Percentiles rank a stretch among this genome's conserved stretches.
These are phyloP conservation scores for Cutaneotrichosporon arboriforme DNA, from an alignment of 1,284 basidiomycete species.

Conservation along the genomic window DNA sequence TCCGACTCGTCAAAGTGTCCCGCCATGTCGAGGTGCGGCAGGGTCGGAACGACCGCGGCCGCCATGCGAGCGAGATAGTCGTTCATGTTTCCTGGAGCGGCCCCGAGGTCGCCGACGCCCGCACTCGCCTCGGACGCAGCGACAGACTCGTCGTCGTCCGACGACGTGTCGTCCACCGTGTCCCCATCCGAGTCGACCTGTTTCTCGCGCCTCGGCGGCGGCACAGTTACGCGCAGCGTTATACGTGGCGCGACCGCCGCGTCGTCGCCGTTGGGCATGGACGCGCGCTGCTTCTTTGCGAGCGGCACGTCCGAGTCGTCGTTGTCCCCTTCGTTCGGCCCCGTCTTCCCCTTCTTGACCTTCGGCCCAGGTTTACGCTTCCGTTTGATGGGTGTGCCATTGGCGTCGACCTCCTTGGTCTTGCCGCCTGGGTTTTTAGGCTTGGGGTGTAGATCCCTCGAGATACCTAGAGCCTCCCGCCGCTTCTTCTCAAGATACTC, in stretches of 20 bases:
- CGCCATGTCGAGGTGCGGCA: background rate
- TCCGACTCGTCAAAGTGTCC: background rate
- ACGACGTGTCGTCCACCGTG: constrained; percentile 31
- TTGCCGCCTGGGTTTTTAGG: background rate
- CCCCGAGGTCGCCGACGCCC: too few species aligned
- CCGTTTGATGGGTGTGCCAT: background rate
- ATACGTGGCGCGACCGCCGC: background rate
- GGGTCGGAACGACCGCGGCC: background rate
- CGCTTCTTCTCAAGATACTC: constrained; percentile 7
- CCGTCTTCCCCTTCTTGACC: background rate
- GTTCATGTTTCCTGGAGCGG: background rate
- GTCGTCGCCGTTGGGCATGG: background rate
- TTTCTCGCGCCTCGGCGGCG: background rate
- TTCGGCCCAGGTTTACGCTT: background rate
- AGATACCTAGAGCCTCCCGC: background rate
- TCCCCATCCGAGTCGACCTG: constrained; percentile 41
- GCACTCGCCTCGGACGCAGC: background rate
- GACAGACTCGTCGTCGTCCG: constrained; percentile 16
- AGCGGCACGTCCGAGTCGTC: background rate
- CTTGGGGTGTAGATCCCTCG: background rate
- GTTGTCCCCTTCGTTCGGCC: background rate
- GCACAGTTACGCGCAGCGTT: background rate
- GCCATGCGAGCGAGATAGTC: constrained; percentile 11
- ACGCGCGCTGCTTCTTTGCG: too few species aligned
- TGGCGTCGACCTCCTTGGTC: background rate